These are phyloP conservation scores for Vaccinium macrocarpon DNA, from an alignment of 148 eudicot species.

Conservation along the genomic window DNA sequence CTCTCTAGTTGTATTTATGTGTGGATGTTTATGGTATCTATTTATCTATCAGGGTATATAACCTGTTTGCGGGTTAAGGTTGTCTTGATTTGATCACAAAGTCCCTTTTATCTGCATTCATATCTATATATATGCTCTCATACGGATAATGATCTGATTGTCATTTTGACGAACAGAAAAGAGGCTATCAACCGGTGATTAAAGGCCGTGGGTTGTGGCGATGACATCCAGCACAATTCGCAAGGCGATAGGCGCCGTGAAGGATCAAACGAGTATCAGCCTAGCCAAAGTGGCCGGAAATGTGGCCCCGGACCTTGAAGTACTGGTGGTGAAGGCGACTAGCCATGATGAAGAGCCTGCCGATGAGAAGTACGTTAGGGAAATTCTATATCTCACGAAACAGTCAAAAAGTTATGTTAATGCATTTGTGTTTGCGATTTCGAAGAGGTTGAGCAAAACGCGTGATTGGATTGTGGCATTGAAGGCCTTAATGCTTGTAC, in stretches of 20 bases:
- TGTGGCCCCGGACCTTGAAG: conserved; percentile 88
- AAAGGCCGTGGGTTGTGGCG: not conserved
- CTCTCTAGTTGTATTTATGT: not conserved
- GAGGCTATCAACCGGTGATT: not conserved
- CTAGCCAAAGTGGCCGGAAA: conserved; percentile 87
- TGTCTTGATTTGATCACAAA: not conserved
- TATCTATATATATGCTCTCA: not conserved
- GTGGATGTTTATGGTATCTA: not conserved
- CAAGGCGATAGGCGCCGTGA: conserved; percentile 81
- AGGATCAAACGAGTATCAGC: conserved; percentile 93
- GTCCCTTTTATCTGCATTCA: not conserved
- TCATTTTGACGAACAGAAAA: not conserved
- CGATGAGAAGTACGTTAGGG: conserved; percentile 69
- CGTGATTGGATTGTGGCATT: conserved; percentile 91
- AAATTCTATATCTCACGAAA: conserved; percentile 63
- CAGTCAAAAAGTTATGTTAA: conserved; percentile 64
- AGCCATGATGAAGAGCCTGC: conserved; percentile 89
- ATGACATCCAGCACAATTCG: conserved; percentile 74
- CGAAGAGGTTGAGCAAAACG: conserved; percentile 72
- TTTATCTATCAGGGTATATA: not conserved
- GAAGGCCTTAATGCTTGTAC: conserved; percentile 63
- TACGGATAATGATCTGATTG: too few relatives aligned
- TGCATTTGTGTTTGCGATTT: conserved; percentile 56
- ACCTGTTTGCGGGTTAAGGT: not conserved
- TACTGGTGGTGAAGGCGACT: conserved; percentile 85